Base-by-base conservation (phyloP, 1,284 basidiomycete genomes). In the Cryptococcus sp. region DNA sequence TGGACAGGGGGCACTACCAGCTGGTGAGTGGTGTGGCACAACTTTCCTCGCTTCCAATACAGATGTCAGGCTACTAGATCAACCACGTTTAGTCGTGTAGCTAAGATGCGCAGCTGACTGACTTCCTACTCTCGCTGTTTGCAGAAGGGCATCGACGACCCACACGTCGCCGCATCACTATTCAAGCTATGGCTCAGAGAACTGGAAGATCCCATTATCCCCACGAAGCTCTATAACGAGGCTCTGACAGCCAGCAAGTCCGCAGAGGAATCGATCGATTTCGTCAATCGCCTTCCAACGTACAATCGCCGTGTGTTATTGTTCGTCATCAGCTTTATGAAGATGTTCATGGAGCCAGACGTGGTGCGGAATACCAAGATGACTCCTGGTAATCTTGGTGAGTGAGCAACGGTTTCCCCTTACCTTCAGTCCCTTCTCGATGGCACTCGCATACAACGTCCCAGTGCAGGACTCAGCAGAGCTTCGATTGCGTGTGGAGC, bases 151-250 rank as follows among this genome's bases (percentile, higher is more conserved):
- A 85, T 93, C 51, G 89, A 91, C 63, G 91, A 94, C 72, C 90
- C 91, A 0, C 88, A 93, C 67, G 88, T 93, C 49, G 86, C 91
- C 1, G 90, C 91, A 5, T 91, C 89, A 2, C 81, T 93, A 48
- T 84, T 94, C 78, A 95, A 96, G 79, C 83, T 94, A 8, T 96
- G 91, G 91, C 82, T 95, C 15, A 85, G 93, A 48, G 93, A 96
- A 76, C 84, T 95, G 17, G 85, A 87, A 68, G 89, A 93, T 65
- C 93, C 93, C 13, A 82, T 95, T 47, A 85, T 96, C 20, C 93
- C 93, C 3, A 84, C 88, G 57, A 52, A 64, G 10, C 50, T 75
- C 40, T 90, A 92, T 74, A 91, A 91, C 71, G 86, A 91, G 54
- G 84, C 85, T 23, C 83, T 84, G 57, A 66, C 69, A 11, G 72